A percentile compares a stretch with the other conserved stretches of the same genome.
phyloP scores from a whole-genome alignment of 345 rosid species.

The Gossypium raimondii region DNA sequence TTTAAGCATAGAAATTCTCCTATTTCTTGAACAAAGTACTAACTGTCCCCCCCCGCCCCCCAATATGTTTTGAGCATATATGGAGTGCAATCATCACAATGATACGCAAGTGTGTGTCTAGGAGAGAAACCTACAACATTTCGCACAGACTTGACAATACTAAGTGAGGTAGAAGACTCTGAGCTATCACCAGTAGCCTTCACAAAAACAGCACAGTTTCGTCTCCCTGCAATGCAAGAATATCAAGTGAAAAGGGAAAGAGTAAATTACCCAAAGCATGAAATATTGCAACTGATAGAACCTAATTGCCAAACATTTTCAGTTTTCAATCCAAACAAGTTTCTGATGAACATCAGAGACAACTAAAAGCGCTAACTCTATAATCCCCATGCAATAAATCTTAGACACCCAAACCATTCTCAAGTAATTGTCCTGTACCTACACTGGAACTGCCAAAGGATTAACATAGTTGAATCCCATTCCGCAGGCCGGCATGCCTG shows the following conservation, averaged over 20 bases:
- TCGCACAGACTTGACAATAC: constrained; percentile 53
- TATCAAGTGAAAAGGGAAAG: background rate
- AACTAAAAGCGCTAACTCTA: background rate
- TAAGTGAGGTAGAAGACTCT: constrained; percentile 60
- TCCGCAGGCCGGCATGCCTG: too few relatives aligned
- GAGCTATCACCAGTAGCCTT: constrained; percentile 61
- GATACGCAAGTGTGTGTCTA: background rate
- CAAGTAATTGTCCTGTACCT: background rate
- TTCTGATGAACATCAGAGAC: background rate
- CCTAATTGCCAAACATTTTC: background rate
- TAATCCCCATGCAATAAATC: background rate
- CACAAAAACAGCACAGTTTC: constrained; percentile 31
- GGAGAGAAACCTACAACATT: constrained; percentile 48
- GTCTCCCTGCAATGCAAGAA: constrained; percentile 38
- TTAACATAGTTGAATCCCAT: background rate
- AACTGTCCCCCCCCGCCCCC: background rate
- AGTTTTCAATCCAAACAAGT: background rate
- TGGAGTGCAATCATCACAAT: background rate
- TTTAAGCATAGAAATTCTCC: background rate
- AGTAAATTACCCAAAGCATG: background rate
- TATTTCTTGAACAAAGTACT: constrained; percentile 4
- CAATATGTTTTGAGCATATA: background rate
- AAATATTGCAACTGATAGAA: background rate
- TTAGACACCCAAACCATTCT: background rate
- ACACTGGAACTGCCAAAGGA: background rate